Percentiles rank a stretch among this genome's conserved stretches.
phyloP scores from a whole-genome alignment of 208 protist genomes.

The Naegleria fowleri region DNA sequence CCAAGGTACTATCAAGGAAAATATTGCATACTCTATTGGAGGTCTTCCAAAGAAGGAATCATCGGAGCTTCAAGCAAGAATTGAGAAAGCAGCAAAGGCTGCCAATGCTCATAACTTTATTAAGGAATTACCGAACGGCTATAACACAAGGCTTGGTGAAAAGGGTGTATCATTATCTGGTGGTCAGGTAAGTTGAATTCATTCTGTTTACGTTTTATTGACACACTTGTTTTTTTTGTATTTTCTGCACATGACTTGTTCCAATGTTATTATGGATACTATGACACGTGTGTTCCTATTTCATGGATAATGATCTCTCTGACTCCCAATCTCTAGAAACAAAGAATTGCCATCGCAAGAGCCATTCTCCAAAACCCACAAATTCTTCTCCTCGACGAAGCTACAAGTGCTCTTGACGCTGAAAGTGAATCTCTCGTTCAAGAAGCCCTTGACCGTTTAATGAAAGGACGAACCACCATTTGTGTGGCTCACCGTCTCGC shows the following conservation, averaged over 20 bases:
- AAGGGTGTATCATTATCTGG: slow-evolving; percentile 38
- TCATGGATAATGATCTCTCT: too few species aligned
- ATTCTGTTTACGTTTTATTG: too few species aligned
- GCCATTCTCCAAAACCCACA: slow-evolving; percentile 46
- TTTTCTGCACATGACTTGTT: too few species aligned
- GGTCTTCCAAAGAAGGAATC: background rate
- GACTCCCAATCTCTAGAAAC: too few species aligned
- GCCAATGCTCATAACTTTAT: slow-evolving; percentile 33
- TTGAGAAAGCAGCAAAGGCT: background rate
- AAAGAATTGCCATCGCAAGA: slow-evolving; percentile 45
- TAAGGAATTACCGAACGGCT: slow-evolving; percentile 29
- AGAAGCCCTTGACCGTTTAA: slow-evolving; percentile 41
- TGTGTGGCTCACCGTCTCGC: slow-evolving; percentile 52
- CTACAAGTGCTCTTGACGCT: slow-evolving; percentile 55
- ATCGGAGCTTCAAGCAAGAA: background rate
- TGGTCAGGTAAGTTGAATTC: background rate
- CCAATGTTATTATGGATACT: too few species aligned
- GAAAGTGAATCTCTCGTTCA: slow-evolving; percentile 60
- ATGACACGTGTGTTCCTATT: too few species aligned
- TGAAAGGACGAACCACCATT: slow-evolving; percentile 45
- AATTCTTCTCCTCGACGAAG: slow-evolving; percentile 57
- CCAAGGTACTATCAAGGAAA: background rate
- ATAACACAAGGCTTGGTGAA: slow-evolving; percentile 48
- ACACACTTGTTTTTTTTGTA: too few species aligned
- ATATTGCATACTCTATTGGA: slow-evolving; percentile 5